These are phyloP conservation scores for Leptographium radiaticola DNA, from an alignment of 2,329 filamentous ascomycete genomes.

Conservation along the genomic window DNA sequence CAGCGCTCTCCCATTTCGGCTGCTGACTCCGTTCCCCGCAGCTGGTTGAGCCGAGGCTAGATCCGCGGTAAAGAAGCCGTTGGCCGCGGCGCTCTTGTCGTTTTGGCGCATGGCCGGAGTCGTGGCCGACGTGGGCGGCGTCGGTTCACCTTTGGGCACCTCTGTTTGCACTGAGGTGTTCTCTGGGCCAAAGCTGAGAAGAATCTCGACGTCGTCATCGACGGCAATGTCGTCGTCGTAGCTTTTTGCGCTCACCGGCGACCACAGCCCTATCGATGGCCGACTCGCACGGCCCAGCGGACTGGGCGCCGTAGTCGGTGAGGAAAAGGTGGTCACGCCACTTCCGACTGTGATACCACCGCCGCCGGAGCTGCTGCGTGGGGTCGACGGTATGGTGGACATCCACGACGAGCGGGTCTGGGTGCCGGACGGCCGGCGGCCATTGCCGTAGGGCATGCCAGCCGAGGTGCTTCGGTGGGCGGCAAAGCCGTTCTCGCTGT, in stretches of 20 bases:
- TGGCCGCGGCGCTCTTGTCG: not conserved
- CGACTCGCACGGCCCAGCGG: conserved; percentile 20
- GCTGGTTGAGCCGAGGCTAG: not conserved
- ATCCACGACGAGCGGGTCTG: conserved; percentile 1
- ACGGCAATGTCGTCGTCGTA: conserved; percentile 24
- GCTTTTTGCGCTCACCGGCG: conserved; percentile 18
- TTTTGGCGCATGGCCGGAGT: not conserved
- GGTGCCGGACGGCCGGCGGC: conserved; percentile 6
- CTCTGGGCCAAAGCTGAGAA: conserved; percentile 11
- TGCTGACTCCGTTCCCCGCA: not conserved
- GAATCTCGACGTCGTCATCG: conserved; percentile 22
- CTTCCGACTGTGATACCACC: conserved; percentile 28
- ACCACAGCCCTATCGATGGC: conserved; percentile 35
- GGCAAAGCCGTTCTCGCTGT: conserved; percentile 13
- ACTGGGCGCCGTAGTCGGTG: conserved; percentile 4
- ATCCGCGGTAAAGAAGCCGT: not conserved
- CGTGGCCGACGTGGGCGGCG: not conserved
- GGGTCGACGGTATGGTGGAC: not conserved
- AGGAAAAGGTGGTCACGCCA: conserved; percentile 20
- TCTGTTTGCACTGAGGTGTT: conserved; percentile 18
- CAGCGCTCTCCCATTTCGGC: not conserved
- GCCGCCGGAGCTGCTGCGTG: conserved; percentile 4
- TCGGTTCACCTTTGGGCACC: not conserved
- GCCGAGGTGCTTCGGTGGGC: conserved; percentile 14
- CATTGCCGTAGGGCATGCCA: conserved; percentile 5